phyloP scores from a whole-genome alignment of 148 eudicot species.

The Fagopyrum homotropicum region DNA sequence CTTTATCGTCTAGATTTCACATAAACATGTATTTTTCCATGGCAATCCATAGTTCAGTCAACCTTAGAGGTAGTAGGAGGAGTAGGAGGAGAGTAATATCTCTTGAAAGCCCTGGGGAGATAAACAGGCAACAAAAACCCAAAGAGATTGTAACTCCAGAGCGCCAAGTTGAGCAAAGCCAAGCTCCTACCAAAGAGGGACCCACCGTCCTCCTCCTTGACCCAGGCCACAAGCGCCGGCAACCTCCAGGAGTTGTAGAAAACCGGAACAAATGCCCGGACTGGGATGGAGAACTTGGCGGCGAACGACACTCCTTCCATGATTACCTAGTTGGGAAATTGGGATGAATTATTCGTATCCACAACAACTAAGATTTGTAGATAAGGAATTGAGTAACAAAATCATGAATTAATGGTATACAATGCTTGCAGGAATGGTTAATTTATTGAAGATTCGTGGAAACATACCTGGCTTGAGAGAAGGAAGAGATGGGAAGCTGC shows the following conservation, averaged over 20 bases:
- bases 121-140: conserved; percentile 88
- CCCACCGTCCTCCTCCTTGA: conserved; percentile 38
- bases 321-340: conserved; percentile 19
- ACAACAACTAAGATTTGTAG: too few species aligned
- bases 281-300: conserved; percentile 54
- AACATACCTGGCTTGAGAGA: conserved; percentile 39
- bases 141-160: conserved; percentile 73
- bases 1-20: too few species aligned
- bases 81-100: conserved; percentile 29
- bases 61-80: not conserved
- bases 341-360: too few species aligned
- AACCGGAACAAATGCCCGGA: conserved; percentile 72
- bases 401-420: too few species aligned
- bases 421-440: too few species aligned
- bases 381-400: too few species aligned
- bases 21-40: too few species aligned
- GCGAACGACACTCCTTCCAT: conserved; percentile 59
- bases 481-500: conserved; percentile 76
- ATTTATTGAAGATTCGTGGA: too few species aligned
- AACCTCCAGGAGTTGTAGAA: conserved; percentile 60
- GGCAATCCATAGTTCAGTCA: not conserved
- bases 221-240: conserved; percentile 43
- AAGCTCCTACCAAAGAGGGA: conserved; percentile 42
- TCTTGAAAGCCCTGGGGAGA: conserved; percentile 65
- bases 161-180: conserved; percentile 47